Conservation (phyloP, 371 early-diverging fungal genomes). For the Chytridiales sp. region DNA sequence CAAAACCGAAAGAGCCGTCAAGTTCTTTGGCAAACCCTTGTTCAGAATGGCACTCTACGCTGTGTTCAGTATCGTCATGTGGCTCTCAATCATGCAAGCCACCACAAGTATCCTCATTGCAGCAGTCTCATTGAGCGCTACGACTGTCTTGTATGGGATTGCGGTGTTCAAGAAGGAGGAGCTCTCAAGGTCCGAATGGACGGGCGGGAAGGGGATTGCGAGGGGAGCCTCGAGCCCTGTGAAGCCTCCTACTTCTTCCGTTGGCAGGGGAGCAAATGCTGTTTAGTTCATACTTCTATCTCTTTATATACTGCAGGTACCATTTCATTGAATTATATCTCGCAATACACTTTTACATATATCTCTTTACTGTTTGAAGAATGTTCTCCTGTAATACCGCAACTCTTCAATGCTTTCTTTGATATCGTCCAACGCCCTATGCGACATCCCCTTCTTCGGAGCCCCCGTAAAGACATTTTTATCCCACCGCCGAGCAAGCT, state of each 20-base stretch:
- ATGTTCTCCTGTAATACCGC: constrained; percentile 60
- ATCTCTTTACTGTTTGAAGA: too few species aligned
- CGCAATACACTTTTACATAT: too few species aligned
- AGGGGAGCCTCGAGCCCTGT: too few species aligned
- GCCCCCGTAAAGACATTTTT: constrained; percentile 8
- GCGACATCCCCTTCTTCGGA: constrained; percentile 6
- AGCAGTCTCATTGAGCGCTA: constrained; percentile 4
- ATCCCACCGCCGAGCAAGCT: constrained; percentile 78
- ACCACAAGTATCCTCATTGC: constrained; percentile 3
- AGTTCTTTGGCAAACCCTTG: constrained; percentile 15
- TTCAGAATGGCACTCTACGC: constrained; percentile 15
- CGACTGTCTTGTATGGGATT: constrained; percentile 15
- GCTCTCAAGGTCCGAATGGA: constrained; percentile 2
- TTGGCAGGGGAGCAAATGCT: too few species aligned
- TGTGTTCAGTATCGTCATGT: constrained; percentile 9
- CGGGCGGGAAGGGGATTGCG: constrained; percentile 13
- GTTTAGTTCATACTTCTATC: too few species aligned
- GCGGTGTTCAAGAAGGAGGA: constrained; percentile 10
- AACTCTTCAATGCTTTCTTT: constrained; percentile 87
- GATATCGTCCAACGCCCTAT: constrained; percentile 87
- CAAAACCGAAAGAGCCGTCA: constrained; percentile 4
- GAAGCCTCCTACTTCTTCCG: too few species aligned
- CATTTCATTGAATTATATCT: too few species aligned
- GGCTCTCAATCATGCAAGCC: constrained; percentile 15
- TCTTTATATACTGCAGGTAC: too few species aligned